Evolutionary conservation across 1,284 basidiomycete genomes (phyloP).

Genomic region (Naganishia sp.): DNA sequence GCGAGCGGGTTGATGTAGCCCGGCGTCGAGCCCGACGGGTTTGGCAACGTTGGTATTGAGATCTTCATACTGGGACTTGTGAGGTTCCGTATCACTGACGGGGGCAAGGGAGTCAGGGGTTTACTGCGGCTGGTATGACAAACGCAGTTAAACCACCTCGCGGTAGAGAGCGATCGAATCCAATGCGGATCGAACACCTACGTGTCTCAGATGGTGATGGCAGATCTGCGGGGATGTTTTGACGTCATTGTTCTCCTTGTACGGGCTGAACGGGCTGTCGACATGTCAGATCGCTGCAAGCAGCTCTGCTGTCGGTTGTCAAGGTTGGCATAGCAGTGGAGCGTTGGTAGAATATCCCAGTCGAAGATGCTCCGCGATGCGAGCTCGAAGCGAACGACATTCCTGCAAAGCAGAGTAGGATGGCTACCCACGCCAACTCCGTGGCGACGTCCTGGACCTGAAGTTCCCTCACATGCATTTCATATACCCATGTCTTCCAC

Average conservation of each 20-base stretch:
- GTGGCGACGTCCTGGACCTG: no score
- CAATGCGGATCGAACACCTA: no score
- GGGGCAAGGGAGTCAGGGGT: no score
- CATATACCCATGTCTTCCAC: slow-evolving; percentile 19
- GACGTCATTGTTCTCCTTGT: neutral
- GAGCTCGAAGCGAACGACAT: no score
- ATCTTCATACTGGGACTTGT: slow-evolving; percentile 7
- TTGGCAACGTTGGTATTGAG: slow-evolving; percentile 29
- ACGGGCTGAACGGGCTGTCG: no score
- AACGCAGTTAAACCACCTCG: neutral
- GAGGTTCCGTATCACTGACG: neutral
- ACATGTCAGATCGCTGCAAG: no score
- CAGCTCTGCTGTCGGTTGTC: no score
- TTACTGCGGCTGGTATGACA: neutral
- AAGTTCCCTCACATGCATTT: slow-evolving; percentile 29
- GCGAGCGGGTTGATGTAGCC: slow-evolving; percentile 46
- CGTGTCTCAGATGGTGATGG: neutral
- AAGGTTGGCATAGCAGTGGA: no score
- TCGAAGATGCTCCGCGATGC: no score
- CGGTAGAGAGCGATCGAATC: neutral
- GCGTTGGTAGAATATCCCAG: no score
- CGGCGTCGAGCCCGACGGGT: slow-evolving; percentile 17
- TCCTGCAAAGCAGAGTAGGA: no score
- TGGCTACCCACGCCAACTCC: no score
- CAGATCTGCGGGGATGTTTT: neutral